Conservation (phyloP, 2,329 filamentous ascomycete species). For the Parafenestella ontariensis region DNA sequence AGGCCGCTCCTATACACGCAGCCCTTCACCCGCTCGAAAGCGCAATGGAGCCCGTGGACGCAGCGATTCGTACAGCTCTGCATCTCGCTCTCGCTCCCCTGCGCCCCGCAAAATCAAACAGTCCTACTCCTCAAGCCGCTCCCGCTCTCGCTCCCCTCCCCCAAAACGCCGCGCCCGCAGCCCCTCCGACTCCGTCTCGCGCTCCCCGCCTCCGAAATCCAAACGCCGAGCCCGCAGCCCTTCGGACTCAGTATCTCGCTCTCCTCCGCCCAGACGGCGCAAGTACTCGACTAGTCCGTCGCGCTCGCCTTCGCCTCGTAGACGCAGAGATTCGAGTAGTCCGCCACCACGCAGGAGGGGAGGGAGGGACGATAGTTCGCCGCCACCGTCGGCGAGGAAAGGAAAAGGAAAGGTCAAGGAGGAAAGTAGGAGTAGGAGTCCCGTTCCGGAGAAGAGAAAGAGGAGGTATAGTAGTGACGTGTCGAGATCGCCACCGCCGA, state of each 20-base stretch:
- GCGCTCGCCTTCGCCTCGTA: slow-evolving; percentile 14
- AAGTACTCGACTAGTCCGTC: slow-evolving; percentile 5
- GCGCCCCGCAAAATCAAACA: slow-evolving; percentile 27
- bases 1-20: slow-evolving; percentile 40
- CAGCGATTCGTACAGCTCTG: slow-evolving; percentile 21
- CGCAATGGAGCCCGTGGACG: slow-evolving; percentile 24
- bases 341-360: not conserved
- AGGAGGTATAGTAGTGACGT: slow-evolving; percentile 16
- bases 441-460: slow-evolving; percentile 10
- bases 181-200: slow-evolving; percentile 11
- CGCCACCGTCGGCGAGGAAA: slow-evolving; percentile 11
- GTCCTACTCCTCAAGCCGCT: slow-evolving; percentile 30
- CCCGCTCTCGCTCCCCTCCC: slow-evolving; percentile 21
- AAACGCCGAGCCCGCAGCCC: slow-evolving; percentile 14
- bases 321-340: no score
- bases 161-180: slow-evolving; percentile 14
- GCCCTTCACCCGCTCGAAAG: slow-evolving; percentile 33
- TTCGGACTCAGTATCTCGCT: slow-evolving; percentile 4
- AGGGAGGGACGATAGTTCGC: slow-evolving; percentile 14
- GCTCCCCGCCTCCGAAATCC: not conserved
- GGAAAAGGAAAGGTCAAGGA: slow-evolving; percentile 12
- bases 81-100: slow-evolving; percentile 23
- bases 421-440: slow-evolving; percentile 7
- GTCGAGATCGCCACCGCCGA: slow-evolving; percentile 16
- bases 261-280: not conserved